phyloP scores from a whole-genome alignment of 306 rosid genomes.

The Cucumis melo region DNA sequence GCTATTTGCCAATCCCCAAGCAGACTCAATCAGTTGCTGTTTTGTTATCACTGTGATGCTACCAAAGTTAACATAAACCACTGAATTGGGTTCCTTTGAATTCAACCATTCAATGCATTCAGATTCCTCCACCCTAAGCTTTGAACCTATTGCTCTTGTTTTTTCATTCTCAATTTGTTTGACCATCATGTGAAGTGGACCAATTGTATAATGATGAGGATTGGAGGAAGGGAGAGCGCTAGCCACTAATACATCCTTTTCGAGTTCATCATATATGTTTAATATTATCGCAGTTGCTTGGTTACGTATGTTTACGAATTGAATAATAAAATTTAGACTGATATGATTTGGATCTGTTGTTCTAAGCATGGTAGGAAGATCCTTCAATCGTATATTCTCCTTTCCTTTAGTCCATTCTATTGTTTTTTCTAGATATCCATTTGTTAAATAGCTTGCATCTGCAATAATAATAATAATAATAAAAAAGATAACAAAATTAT shows the following conservation, averaged over 20 bases:
- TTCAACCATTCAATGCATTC: constrained; percentile 37
- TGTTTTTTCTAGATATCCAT: no score
- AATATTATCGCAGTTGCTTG: not conserved
- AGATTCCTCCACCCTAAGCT: constrained; percentile 32
- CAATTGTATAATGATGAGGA: not conserved
- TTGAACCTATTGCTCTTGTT: constrained; percentile 9
- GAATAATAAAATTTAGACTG: no score
- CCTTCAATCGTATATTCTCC: no score
- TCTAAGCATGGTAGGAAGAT: no score
- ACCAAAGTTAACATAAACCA: constrained; percentile 2
- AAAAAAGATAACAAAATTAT: no score
- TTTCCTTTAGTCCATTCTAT: no score
- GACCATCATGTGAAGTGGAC: not conserved
- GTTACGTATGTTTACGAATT: no score
- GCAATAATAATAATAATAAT: no score
- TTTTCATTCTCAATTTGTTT: not conserved
- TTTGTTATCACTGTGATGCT: constrained; percentile 24
- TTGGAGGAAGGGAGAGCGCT: not conserved
- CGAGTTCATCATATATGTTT: constrained; percentile 5
- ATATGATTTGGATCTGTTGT: no score
- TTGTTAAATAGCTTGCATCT: no score
- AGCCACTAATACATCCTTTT: not conserved
- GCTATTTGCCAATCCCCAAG: constrained; percentile 33
- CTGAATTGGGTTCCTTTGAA: constrained; percentile 13
- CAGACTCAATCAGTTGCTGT: constrained; percentile 30